Conservation (phyloP, 1,139 yeast species). For the Nakaseomyces delphensis region DNA sequence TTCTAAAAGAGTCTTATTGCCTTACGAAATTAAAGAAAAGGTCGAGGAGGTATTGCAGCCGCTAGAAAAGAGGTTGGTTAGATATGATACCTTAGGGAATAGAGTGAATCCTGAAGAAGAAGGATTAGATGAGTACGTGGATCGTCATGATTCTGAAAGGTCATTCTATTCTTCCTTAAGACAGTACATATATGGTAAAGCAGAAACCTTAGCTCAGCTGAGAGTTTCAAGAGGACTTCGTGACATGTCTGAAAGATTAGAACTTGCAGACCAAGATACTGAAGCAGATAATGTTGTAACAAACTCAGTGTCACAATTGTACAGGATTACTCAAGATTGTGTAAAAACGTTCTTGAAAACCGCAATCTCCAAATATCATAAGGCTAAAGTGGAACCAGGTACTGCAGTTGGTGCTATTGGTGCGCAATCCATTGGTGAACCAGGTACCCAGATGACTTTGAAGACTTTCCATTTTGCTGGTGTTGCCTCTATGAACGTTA, state of each 20-base stretch:
- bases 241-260: slow-evolving; percentile 31
- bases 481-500: slow-evolving; percentile 98
- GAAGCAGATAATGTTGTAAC: slow-evolving; percentile 42
- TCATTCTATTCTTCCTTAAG: slow-evolving; percentile 69
- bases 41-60: slow-evolving; percentile 53
- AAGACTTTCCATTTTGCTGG: slow-evolving; percentile 99
- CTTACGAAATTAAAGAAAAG: slow-evolving; percentile 55
- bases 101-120: slow-evolving; percentile 38
- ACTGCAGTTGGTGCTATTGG: slow-evolving; percentile 99
- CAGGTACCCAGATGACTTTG: slow-evolving; percentile 98
- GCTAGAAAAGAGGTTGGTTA: slow-evolving; percentile 46
- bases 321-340: slow-evolving; percentile 56
- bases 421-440: slow-evolving; percentile 98
- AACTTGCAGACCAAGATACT: slow-evolving; percentile 35
- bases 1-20: slow-evolving; percentile 51
- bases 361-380: slow-evolving; percentile 73
- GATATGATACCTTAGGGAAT: slow-evolving; percentile 72
- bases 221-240: slow-evolving; percentile 49
- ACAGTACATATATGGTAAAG: slow-evolving; percentile 51
- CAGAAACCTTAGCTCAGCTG: slow-evolving; percentile 45
- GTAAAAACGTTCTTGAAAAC: slow-evolving; percentile 63
- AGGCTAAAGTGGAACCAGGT: slow-evolving; percentile 96
- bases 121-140: slow-evolving; percentile 52
- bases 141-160: slow-evolving; percentile 79
- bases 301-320: slow-evolving; percentile 59